Percentiles rank a stretch among this genome's conserved stretches.
phyloP scores from a whole-genome alignment of 192 early-diverging fungal species.

The Gryganskiella cystojenkinii region DNA sequence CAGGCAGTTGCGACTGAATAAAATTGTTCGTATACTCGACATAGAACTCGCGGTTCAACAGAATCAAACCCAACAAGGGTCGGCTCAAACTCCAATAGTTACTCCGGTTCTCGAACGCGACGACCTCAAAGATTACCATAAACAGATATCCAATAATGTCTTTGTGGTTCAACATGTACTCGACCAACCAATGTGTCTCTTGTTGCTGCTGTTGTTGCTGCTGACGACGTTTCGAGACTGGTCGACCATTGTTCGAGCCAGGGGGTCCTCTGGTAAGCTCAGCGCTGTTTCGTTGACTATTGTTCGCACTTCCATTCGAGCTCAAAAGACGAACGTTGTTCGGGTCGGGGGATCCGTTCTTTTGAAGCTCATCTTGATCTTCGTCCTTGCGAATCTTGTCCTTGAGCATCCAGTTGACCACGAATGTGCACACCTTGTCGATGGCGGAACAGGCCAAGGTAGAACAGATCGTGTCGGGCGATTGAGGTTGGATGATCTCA shows the following conservation, averaged over 20 bases:
- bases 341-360: slow-evolving; percentile 44
- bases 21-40: slow-evolving; percentile 65
- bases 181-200: slow-evolving; percentile 65
- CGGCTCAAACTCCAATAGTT: slow-evolving; percentile 88
- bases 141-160: slow-evolving; percentile 75
- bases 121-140: slow-evolving; percentile 72
- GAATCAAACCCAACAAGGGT: slow-evolving; percentile 81
- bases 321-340: slow-evolving; percentile 9
- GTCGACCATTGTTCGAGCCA: slow-evolving; percentile 30
- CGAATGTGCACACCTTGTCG: slow-evolving; percentile 77
- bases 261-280: slow-evolving; percentile 26
- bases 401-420: slow-evolving; percentile 63
- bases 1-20: slow-evolving; percentile 62
- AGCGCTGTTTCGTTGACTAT: slow-evolving; percentile 15
- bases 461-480: slow-evolving; percentile 51
- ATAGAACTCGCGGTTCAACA: slow-evolving; percentile 77
- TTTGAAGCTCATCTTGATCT: slow-evolving; percentile 8
- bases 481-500: slow-evolving; percentile 72
- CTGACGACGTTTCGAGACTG: slow-evolving; percentile 40
- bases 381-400: slow-evolving; percentile 47
- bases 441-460: slow-evolving; percentile 76
- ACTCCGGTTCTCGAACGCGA: slow-evolving; percentile 83
- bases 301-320: slow-evolving; percentile 26
- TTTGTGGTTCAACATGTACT: slow-evolving; percentile 63
- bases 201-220: slow-evolving; percentile 46